Evolutionary conservation across 2,329 filamentous ascomycete genomes (phyloP).

Genomic region (Dendryphion nanum): DNA sequence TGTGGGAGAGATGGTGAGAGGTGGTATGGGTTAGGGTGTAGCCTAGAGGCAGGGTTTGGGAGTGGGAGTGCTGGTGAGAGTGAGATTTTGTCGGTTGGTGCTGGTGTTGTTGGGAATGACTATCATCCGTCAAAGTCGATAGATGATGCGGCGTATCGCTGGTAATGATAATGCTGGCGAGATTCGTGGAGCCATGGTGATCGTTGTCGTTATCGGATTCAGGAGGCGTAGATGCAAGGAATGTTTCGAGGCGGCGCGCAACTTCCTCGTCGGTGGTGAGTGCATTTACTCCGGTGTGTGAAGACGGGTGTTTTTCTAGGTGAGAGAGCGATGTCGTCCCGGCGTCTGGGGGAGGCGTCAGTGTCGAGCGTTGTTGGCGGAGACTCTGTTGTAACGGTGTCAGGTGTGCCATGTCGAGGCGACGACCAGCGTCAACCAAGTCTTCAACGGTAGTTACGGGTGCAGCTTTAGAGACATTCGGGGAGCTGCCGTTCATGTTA

Average conservation of each 20-base stretch:
- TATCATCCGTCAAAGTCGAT: constrained; percentile 4
- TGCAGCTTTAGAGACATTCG: constrained; percentile 18
- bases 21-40: too few relatives aligned
- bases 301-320: constrained; percentile 28
- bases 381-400: constrained; percentile 12
- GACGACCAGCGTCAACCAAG: constrained; percentile 45
- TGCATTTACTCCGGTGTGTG: too few relatives aligned
- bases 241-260: constrained; percentile 47
- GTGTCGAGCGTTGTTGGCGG: constrained; percentile 20
- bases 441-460: constrained; percentile 45
- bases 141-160: constrained; percentile 13
- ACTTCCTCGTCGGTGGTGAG: constrained; percentile 48
- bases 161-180: constrained; percentile 25
- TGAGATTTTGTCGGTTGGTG: too few relatives aligned
- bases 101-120: too few relatives aligned
- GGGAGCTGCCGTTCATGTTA: constrained; percentile 6
- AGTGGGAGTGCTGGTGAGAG: constrained; percentile 1
- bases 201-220: constrained; percentile 40
- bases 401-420: constrained; percentile 31
- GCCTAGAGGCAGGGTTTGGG: neutral
- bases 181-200: neutral
- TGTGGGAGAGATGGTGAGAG: constrained; percentile 14
- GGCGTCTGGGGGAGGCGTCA: constrained; percentile 43
- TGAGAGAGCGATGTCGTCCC: constrained; percentile 33
- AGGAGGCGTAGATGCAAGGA: constrained; percentile 51